Base-by-base conservation (phyloP, 768 basidiomycete genomes). In the Boletus tomentosulus region DNA sequence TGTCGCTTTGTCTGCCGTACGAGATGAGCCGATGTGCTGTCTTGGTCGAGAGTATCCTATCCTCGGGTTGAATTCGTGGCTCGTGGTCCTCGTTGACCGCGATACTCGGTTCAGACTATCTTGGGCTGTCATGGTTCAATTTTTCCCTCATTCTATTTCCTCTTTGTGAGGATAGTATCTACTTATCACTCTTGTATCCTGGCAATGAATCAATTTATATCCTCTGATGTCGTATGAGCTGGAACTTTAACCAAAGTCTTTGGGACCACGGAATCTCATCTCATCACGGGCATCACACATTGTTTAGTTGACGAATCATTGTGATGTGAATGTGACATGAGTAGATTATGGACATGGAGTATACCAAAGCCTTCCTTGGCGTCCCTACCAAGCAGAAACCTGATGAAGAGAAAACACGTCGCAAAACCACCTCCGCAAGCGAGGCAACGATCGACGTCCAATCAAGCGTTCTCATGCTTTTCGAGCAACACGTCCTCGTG, bases 51-150 rank as follows among this genome's bases (percentile, higher is more conserved):
- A 31, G 41, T 15, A 22, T n/a, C 13, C 19, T 54, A 53, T 46
- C 54, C 58, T 33, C 22, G 4, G 2, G 22, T 62, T 64, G 25
- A 59, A 60, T 63, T 67, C 50, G 68, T 59, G 53, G 64, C 59
- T 52, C 57, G 53, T 22, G 48, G 54, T 53, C 44, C 28, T 55
- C 4, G 48, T 54, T 10, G 57, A 46, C 50, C 28, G 53, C 16
- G 44, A 41, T 56, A 65, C 60, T 62, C 43, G 62, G 64, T 52
- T 60, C 60, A 56, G 64, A 57, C 53, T 64, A 47, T 64, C 65
- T 66, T 42, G 51, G 46, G 35, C 56, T 60, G 57, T 53, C 45
- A n/a, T 55, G 51, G 39, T 15, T 24, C 12, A 34, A 56, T 4
- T 50, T 59, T 60, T 55, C 46, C 39, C 24, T 9, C 16, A 16